These are phyloP conservation scores for Botrytis sinoallii DNA, from an alignment of 2,329 filamentous ascomycete genomes.

Conservation along the genomic window DNA sequence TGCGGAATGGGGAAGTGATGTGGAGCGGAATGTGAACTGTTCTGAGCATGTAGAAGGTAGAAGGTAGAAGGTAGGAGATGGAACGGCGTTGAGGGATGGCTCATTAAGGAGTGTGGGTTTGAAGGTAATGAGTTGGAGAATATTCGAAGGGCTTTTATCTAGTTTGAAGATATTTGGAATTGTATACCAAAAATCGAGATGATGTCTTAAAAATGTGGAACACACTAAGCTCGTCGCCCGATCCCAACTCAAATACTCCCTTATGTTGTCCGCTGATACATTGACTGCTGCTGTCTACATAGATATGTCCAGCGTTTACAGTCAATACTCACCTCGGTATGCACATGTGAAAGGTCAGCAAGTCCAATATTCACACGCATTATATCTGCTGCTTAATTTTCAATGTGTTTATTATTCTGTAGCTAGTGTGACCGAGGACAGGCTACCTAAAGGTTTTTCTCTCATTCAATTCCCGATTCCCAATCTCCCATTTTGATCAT, in stretches of 20 bases:
- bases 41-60: too few relatives aligned
- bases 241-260: not conserved
- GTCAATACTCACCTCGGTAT: not conserved
- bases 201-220: not conserved
- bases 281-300: not conserved
- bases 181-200: not conserved
- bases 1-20: too few relatives aligned
- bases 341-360: not conserved
- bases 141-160: not conserved
- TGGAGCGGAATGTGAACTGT: too few relatives aligned
- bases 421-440: not conserved
- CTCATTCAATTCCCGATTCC: too few relatives aligned
- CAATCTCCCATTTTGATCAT: not conserved
- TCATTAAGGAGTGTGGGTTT: rapidly evolving
- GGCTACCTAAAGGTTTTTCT: too few relatives aligned
- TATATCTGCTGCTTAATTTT: not conserved
- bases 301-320: not conserved
- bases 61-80: too few relatives aligned
- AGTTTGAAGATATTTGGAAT: not conserved
- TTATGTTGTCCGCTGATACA: not conserved
- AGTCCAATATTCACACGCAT: too few relatives aligned
- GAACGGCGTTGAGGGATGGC: not conserved
- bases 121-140: not conserved
- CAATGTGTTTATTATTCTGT: not conserved
- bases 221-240: not conserved